phyloP scores from a whole-genome alignment of 768 basidiomycete species.

The Trametes meyenii region DNA sequence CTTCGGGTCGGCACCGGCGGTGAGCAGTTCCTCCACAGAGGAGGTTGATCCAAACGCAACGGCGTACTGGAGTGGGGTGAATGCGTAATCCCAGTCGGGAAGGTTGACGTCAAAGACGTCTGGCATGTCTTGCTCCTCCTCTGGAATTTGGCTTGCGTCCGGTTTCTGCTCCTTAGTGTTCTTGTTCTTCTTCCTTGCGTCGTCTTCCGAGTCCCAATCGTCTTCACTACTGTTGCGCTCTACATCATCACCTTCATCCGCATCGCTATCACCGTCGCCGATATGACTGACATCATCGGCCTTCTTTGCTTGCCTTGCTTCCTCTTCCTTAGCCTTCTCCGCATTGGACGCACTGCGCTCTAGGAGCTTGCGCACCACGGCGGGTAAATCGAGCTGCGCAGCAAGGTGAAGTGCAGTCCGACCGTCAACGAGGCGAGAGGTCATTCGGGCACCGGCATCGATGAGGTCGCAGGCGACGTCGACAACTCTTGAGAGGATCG shows the following conservation, averaged over 20 bases:
- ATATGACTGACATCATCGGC: conserved; percentile 4
- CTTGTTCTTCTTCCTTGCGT: conserved; percentile 33
- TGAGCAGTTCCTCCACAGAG: conserved; percentile 50
- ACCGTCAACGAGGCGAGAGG: conserved; percentile 58
- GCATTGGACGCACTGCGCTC: conserved; percentile 46
- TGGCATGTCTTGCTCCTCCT: conserved; percentile 51
- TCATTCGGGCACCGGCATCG: conserved; percentile 58
- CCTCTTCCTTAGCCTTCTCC: conserved; percentile 30
- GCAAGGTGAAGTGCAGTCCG: conserved; percentile 58
- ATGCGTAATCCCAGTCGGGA: conserved; percentile 61
- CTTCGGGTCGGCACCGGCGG: conserved; percentile 46
- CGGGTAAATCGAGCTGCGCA: conserved; percentile 47
- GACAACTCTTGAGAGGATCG: conserved; percentile 48
- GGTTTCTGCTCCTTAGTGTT: conserved; percentile 29
- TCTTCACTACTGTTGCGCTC: conserved; percentile 28
- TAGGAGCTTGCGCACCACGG: conserved; percentile 52
- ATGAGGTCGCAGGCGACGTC: conserved; percentile 55
- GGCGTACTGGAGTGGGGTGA: conserved; percentile 55
- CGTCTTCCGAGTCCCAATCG: conserved; percentile 36
- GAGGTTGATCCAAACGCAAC: conserved; percentile 48
- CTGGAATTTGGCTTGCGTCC: conserved; percentile 45
- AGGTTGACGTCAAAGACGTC: conserved; percentile 59
- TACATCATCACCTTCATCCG: conserved; percentile 5
- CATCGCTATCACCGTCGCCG: conserved; percentile 27
- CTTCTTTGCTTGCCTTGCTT: conserved; percentile 20